Base-by-base conservation (phyloP, 371 early-diverging fungal species). In the Rhizoclosmatium hyalinum region DNA sequence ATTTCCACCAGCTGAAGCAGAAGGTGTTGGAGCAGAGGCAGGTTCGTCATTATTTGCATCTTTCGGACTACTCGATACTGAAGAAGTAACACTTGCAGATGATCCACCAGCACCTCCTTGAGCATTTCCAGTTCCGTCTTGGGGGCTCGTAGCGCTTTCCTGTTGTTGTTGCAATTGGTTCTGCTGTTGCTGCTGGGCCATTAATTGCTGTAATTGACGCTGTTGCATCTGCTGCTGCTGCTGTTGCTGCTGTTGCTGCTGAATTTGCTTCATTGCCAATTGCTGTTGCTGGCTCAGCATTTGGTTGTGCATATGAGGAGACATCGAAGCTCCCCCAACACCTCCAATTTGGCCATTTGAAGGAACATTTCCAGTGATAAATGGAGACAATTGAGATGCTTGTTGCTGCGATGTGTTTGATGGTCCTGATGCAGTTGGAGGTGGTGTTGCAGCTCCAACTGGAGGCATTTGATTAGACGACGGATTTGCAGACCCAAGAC, bases 211-310 rank as follows among this genome's bases (percentile, higher is more conserved):
- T n/a, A 66, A 42, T 50, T 66, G 66, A 14, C 53, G 45, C 50
- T 66, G 66, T 53, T 66, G 66, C 4, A 47, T 2, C 14, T 66
- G 66, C 66, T 66, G 66, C 45, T 64, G 64, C 6, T 64, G 64
- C 42, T 42, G 64, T 19, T 64, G 64, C 64, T 64, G 64, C 19
- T 64, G 64, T 44, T 64, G 64, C 43, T 4, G 21, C 21, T 60
- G 61, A 2, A 43, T 39, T 10, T 64, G 64, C 41, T 64, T 39
- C 14, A 43, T 39, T 42, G 39, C 43, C 2, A 43, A 17, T 42
- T 64, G 64, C 43, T 64, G 64, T 17, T 32, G 32, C 45, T 60
- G 61, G n/a, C 17, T 32, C 6, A 58, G 21, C 21, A 58, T 32
- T 19, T 58, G 58, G 21, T 58, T 58, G 32, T 58, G 58, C 58